phyloP scores from a whole-genome alignment of 106 monocot genomes.

The Dactylorhiza incarnata region DNA sequence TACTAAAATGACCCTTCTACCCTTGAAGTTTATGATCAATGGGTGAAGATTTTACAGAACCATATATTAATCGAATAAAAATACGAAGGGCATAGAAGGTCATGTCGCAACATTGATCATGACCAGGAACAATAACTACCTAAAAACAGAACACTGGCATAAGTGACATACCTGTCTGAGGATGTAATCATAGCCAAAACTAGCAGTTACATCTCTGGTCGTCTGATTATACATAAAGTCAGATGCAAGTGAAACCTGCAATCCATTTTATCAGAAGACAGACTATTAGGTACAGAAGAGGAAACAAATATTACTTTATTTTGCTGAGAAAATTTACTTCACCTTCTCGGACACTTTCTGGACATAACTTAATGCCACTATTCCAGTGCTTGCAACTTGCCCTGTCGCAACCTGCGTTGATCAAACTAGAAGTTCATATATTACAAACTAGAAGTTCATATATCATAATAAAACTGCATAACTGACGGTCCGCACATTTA shows the following conservation, averaged over 20 bases:
- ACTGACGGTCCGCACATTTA: neutral
- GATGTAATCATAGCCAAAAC: slow-evolving; percentile 98
- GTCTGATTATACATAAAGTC: slow-evolving; percentile 99
- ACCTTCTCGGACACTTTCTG: slow-evolving; percentile 99
- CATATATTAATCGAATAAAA: neutral
- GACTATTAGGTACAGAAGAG: neutral
- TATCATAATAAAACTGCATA: neutral
- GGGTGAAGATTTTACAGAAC: too few relatives aligned
- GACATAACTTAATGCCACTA: slow-evolving; percentile 92
- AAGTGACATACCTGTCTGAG: slow-evolving; percentile 65
- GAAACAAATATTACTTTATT: neutral
- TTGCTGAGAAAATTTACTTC: neutral
- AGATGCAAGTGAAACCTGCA: slow-evolving; percentile 94
- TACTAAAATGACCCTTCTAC: too few relatives aligned
- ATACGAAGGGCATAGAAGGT: neutral
- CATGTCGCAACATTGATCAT: neutral
- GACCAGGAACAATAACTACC: neutral
- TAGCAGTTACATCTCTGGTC: slow-evolving; percentile 85
- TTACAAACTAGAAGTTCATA: neutral
- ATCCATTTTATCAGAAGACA: slow-evolving; percentile 1
- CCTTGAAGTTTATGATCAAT: too few relatives aligned
- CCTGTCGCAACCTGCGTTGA: slow-evolving; percentile 71
- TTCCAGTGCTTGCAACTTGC: slow-evolving; percentile 91
- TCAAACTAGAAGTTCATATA: neutral
- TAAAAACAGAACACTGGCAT: neutral